Percentiles rank a stretch among this genome's conserved stretches.
Evolutionary conservation across 306 rosid genomes (phyloP).

Genomic region (Medicago ruthenica): DNA sequence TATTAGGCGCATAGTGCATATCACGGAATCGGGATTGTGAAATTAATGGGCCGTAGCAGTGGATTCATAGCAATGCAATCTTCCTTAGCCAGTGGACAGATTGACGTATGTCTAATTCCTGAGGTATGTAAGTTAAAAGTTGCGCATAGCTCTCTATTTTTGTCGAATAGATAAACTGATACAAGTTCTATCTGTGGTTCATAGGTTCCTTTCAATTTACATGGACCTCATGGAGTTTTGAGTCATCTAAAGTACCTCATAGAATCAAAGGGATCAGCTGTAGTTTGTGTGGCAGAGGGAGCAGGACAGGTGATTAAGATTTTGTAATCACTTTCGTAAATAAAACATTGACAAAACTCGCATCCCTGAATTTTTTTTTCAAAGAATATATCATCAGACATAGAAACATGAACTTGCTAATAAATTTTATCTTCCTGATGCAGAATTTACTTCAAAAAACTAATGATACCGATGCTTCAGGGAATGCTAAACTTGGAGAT

Average conservation of each 20-base stretch:
- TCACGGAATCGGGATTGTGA: conserved; percentile 93
- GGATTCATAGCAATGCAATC: conserved; percentile 99
- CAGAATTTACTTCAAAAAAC: conserved; percentile 86
- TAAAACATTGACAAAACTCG: conserved; percentile 16
- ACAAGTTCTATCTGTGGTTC: conserved; percentile 39
- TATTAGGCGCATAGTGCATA: conserved; percentile 95
- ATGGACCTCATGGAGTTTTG: conserved; percentile 89
- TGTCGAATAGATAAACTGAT: conserved; percentile 37
- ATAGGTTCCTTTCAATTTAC: conserved; percentile 78
- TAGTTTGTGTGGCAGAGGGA: conserved; percentile 93
- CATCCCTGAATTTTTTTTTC: conserved; percentile 1
- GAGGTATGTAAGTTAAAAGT: conserved; percentile 63
- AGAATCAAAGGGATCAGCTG: conserved; percentile 93
- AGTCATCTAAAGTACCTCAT: conserved; percentile 85
- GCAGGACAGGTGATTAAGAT: conserved; percentile 86
- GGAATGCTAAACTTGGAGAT: conserved; percentile 75
- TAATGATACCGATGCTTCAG: conserved; percentile 93
- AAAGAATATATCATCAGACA: conserved; percentile 4
- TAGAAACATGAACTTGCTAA: conserved; percentile 32
- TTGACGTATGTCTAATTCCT: conserved; percentile 91
- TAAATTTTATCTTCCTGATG: conserved; percentile 43
- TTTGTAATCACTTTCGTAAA: not conserved
- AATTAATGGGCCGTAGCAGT: conserved; percentile 99
- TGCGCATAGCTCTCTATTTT: conserved; percentile 24
- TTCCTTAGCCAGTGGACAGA: conserved; percentile 93